Conservation (phyloP, 2,329 filamentous ascomycete species). For the Ophiostoma triangulosporum region DNA sequence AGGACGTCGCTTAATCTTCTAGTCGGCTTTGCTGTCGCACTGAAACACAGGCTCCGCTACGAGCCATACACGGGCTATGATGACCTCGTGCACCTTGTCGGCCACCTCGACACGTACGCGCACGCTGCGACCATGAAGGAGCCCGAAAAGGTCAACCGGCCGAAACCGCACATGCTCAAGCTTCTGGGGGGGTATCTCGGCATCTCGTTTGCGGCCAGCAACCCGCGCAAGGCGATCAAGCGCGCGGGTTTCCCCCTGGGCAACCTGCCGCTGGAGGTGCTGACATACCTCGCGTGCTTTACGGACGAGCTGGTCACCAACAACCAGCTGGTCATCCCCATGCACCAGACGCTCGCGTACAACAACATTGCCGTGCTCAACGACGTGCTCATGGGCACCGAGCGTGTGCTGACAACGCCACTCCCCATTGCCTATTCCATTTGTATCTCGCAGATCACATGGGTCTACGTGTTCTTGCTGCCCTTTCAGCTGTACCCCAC, state of each 20-base stretch:
- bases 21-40: slow-evolving; percentile 51
- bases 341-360: slow-evolving; percentile 37
- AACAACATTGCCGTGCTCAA: slow-evolving; percentile 42
- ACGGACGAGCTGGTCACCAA: slow-evolving; percentile 41
- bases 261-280: slow-evolving; percentile 58
- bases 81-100: slow-evolving; percentile 48
- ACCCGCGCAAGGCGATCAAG: slow-evolving; percentile 58
- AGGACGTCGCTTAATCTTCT: slow-evolving; percentile 53
- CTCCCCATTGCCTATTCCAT: slow-evolving; percentile 63
- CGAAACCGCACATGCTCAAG: slow-evolving; percentile 30
- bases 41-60: slow-evolving; percentile 63
- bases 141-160: slow-evolving; percentile 21
- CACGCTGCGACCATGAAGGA: slow-evolving; percentile 28
- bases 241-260: slow-evolving; percentile 51
- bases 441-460: slow-evolving; percentile 63
- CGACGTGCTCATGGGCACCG: slow-evolving; percentile 52
- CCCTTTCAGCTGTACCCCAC: slow-evolving; percentile 54
- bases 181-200: slow-evolving; percentile 50
- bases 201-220: slow-evolving; percentile 52
- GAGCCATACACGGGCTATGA: slow-evolving; percentile 59
- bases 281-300: slow-evolving; percentile 51
- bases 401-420: slow-evolving; percentile 59
- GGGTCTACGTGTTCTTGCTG: slow-evolving; percentile 58
- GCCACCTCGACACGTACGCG: slow-evolving; percentile 55
- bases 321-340: slow-evolving; percentile 31